Base-by-base conservation (phyloP, 2,329 filamentous ascomycete genomes). In the Kalmusia sp. region DNA sequence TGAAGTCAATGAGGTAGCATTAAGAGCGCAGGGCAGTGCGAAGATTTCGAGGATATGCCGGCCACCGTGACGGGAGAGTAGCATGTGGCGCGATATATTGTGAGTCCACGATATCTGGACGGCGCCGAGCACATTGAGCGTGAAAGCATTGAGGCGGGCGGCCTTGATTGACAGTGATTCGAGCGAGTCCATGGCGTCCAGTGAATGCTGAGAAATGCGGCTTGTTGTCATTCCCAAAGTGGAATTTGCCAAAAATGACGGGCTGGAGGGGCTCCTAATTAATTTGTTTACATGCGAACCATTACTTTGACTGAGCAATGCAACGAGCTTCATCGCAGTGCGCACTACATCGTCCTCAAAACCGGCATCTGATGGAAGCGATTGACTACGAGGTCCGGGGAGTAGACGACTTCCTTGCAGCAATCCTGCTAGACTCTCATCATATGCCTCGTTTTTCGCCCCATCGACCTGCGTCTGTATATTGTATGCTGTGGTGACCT, bases 61-160 rank as follows among this genome's bases (percentile, higher is more conserved):
- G 1, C 59, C 61, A 4, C 49, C 40, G 7, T 34, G 31, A 21
- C 58, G 57, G 24, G 50, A 58, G 5, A 65, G 43, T 0, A 60
- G 33, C 49, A 65, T 57, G 22, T 67, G 61, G 4, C 59, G 49
- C 9, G 64, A 67, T 2, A 65, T 28, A 27, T 67, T 61, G 21
- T 53, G 34, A 2, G 62, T 65, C 58, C 56, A 67, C 7, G 21
- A n/a, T 11, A 67, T 53, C 0, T 61, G 45, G 4, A 65, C 59
- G 5, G 58, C 61, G 5, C 59, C 54, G 5, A 63, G 45, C 1
- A 55, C 46, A 15, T 53, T 57, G 6, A 67, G 40, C 0, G 55
- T 62, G 15, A 57, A 65, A 0, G 58, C 55, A n/a, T 67, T 65
- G 6, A 67, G 55, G 3, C 51, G 48, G 5, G 43, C 57, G 1